A percentile compares a stretch with the other conserved stretches of the same genome.
Evolutionary conservation across 2,329 filamentous ascomycete genomes (phyloP).

Genomic region (Epichloe sibirici): DNA sequence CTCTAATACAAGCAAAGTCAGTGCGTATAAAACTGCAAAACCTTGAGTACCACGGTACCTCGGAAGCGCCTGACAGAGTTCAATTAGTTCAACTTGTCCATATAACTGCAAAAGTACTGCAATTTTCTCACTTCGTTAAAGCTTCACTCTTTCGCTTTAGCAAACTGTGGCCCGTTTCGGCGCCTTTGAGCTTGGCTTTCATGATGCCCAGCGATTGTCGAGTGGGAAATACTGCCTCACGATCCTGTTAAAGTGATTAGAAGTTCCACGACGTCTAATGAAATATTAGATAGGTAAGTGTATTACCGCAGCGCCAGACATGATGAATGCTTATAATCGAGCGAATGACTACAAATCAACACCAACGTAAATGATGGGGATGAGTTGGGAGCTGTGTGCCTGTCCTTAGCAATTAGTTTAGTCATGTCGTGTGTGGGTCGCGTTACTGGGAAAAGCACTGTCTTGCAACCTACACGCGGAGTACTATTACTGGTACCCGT

Average conservation of each 20-base stretch:
- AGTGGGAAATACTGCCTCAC: slow-evolving; percentile 94
- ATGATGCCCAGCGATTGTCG: slow-evolving; percentile 93
- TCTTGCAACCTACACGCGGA: too few relatives aligned
- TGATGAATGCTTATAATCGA: slow-evolving; percentile 8
- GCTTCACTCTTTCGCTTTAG: slow-evolving; percentile 97
- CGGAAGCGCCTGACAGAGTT: slow-evolving; percentile 4
- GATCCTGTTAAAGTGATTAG: slow-evolving; percentile 46
- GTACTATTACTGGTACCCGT: too few relatives aligned
- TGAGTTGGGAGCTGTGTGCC: not conserved
- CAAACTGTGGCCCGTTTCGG: slow-evolving; percentile 82
- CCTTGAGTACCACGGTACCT: slow-evolving; percentile 1
- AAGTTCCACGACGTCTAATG: not conserved
- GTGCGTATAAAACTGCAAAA: slow-evolving; percentile 6
- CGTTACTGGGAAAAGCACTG: too few relatives aligned
- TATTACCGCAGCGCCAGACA: slow-evolving; percentile 22
- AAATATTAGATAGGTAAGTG: not conserved
- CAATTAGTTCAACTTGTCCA: not conserved
- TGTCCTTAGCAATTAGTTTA: not conserved
- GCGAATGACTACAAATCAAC: not conserved
- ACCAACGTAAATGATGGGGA: not conserved
- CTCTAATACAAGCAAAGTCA: slow-evolving; percentile 37
- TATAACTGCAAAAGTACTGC: not conserved
- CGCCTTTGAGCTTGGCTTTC: slow-evolving; percentile 96
- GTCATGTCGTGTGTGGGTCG: not conserved
- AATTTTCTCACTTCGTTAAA: slow-evolving; percentile 67